phyloP scores from a whole-genome alignment of 495 filamentous ascomycete species.

The Haplographium delicatum region DNA sequence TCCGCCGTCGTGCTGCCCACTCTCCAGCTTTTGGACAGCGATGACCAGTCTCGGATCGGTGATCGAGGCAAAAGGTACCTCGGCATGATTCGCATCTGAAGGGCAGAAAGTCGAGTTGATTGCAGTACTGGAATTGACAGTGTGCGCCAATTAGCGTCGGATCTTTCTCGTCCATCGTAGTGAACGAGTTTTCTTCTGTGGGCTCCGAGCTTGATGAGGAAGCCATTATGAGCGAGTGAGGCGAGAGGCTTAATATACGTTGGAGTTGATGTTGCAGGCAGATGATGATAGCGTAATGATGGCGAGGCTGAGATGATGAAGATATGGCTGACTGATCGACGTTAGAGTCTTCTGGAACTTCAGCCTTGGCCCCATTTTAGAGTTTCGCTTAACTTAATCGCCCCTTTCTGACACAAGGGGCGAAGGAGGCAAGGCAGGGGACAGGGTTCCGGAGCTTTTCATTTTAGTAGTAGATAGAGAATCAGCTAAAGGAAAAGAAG shows the following conservation, averaged over 20 bases:
- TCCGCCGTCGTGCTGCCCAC: constrained; percentile 70
- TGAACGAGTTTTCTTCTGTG: constrained; percentile 27
- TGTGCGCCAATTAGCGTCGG: constrained; percentile 80
- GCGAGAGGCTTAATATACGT: background rate
- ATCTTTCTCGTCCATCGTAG: constrained; percentile 55
- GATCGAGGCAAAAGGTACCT: constrained; percentile 87
- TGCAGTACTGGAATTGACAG: constrained; percentile 87
- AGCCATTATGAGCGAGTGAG: constrained; percentile 31
- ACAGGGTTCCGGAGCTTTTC: too few species aligned
- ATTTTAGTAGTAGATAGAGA: too few species aligned
- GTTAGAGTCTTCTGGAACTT: constrained; percentile 4
- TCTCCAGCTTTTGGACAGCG: constrained; percentile 75
- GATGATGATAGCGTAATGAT: constrained; percentile 8
- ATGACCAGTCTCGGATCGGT: constrained; percentile 83
- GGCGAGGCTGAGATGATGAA: constrained; percentile 1
- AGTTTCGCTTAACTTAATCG: too few species aligned
- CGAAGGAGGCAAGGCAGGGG: too few species aligned
- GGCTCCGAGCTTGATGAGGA: constrained; percentile 29
- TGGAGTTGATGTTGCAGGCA: constrained; percentile 1
- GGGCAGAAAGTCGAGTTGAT: constrained; percentile 92
- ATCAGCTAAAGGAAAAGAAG: too few species aligned
- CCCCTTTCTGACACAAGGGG: too few species aligned
- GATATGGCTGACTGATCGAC: background rate
- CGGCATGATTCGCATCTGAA: constrained; percentile 87
- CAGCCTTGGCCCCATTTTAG: too few species aligned